Percentiles rank a stretch among this genome's conserved stretches.
Evolutionary conservation across 768 basidiomycete genomes (phyloP).

Genomic region (Kwoniella sp.): DNA sequence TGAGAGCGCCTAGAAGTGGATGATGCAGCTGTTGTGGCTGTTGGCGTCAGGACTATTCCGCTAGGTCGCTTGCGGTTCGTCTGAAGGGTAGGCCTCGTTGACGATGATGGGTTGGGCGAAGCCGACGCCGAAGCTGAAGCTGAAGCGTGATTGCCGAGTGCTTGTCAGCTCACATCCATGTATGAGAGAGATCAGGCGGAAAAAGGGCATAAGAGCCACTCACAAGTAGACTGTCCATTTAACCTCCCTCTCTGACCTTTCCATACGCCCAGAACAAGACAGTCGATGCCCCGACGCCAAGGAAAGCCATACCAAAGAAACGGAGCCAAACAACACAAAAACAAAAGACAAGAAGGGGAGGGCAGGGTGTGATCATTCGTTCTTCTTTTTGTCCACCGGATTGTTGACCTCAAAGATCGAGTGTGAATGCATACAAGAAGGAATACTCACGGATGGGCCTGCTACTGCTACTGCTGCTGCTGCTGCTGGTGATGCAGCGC

Average conservation of each 20-base stretch:
- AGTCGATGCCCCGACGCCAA: slow-evolving; percentile 20
- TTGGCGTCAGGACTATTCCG: slow-evolving; percentile 15
- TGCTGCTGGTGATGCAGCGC: too few species aligned
- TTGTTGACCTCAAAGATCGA: too few species aligned
- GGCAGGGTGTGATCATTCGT: slow-evolving; percentile 43
- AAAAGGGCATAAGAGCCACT: neutral
- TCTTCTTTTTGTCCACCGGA: neutral
- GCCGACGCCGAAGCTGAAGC: neutral
- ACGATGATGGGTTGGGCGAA: neutral
- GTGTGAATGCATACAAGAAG: too few species aligned
- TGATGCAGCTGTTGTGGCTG: neutral
- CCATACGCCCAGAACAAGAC: neutral
- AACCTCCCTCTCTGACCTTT: neutral
- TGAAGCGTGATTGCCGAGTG: neutral
- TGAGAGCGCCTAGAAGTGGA: too few species aligned
- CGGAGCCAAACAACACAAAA: neutral
- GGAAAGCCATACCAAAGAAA: neutral
- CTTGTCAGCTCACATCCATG: too few species aligned
- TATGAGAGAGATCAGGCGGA: neutral
- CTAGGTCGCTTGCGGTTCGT: neutral
- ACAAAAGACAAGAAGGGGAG: slow-evolving; percentile 3
- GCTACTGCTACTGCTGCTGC: slow-evolving; percentile 3
- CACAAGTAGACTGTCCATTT: neutral
- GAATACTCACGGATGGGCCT: slow-evolving; percentile 40
- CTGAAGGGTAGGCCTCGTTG: neutral